Base-by-base conservation (phyloP, 257 asterid species). In the Coffea canephora region DNA sequence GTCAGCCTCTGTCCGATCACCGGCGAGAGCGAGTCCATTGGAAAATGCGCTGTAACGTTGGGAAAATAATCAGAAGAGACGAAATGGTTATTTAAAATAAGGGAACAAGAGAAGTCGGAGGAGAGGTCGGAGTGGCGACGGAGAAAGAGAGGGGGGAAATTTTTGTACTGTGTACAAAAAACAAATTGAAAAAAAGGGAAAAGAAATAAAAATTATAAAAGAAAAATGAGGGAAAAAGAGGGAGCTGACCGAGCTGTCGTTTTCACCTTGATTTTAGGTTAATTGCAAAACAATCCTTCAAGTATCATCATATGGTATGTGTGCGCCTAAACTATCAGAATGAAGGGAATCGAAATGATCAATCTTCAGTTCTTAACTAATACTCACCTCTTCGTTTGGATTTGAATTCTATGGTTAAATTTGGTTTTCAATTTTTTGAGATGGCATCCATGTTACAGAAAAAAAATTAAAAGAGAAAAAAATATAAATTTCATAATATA, bases 11-110 rank as follows among this genome's bases (percentile, higher is more conserved):
- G 87, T 67, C 82, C 87, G 83, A 87, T 86, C 88, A 83, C 88
- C 87, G 93, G 86, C 84, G 89, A 89, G 55, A 90, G 79, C 31
- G 87, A 86, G 50, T 87, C 93, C 98, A 93, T 91, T 67, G 11
- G 45, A 21, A 48, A 19, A 62, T n/a, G 49, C 78, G 16, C 23
- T 10, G 43, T 1, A 27, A 76, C 11, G 45, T 16, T 3, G 39
- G 9, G 19, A 6, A 48, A 61, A 6, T 11, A 75, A 21, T 39
- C 3, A 39, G 43, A 39, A 39, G 3, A 39, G 43, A 39, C 4
- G 43, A 39, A 39, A 39, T 39, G 15, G 3, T 0, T 6, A 78
- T 2, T n/a, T 71, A 55, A 62, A n/a, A 48, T 46, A 46, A 16
- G 15, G 13, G 69, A 15, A 27, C 34, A 18, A 34, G 12, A 5